These are phyloP conservation scores for Fonsecaea nubica DNA, from an alignment of 2,329 filamentous ascomycete genomes.

Conservation along the genomic window DNA sequence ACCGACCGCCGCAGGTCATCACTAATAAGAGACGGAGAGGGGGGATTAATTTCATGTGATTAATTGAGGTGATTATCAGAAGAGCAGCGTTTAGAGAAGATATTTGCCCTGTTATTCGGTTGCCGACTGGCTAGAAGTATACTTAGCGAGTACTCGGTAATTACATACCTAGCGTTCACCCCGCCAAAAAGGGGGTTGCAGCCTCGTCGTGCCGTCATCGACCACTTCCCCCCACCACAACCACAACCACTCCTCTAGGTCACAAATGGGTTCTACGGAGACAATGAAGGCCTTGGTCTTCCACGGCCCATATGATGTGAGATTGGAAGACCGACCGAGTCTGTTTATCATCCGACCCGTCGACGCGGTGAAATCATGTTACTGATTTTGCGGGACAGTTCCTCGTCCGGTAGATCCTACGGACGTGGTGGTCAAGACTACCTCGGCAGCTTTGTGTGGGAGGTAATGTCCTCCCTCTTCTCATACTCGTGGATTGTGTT, in stretches of 20 bases:
- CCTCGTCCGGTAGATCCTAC: slow-evolving; percentile 55
- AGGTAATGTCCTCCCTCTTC: slow-evolving; percentile 64
- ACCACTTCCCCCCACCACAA: too few species aligned
- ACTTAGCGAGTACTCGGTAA: too few species aligned
- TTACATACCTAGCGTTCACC: neutral
- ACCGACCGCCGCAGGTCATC: too few species aligned
- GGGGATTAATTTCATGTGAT: too few species aligned
- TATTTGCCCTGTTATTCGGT: too few species aligned
- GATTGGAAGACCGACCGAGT: slow-evolving; percentile 17
- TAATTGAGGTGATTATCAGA: too few species aligned
- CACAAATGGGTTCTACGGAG: neutral
- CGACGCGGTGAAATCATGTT: neutral
- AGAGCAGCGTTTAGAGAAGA: too few species aligned
- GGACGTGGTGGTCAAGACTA: slow-evolving; percentile 85
- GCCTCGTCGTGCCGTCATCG: too few species aligned
- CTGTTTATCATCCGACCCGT: neutral
- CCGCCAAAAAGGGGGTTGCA: neutral
- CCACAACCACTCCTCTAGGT: neutral
- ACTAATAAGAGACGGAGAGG: too few species aligned
- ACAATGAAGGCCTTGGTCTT: slow-evolving; percentile 25
- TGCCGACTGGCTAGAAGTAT: too few species aligned
- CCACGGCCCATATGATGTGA: slow-evolving; percentile 22
- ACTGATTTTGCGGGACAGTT: neutral
- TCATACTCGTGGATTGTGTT: too few species aligned
- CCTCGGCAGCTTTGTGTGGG: slow-evolving; percentile 83